phyloP scores from a whole-genome alignment of 2,329 filamentous ascomycete species.

The Colletotrichum magnum region DNA sequence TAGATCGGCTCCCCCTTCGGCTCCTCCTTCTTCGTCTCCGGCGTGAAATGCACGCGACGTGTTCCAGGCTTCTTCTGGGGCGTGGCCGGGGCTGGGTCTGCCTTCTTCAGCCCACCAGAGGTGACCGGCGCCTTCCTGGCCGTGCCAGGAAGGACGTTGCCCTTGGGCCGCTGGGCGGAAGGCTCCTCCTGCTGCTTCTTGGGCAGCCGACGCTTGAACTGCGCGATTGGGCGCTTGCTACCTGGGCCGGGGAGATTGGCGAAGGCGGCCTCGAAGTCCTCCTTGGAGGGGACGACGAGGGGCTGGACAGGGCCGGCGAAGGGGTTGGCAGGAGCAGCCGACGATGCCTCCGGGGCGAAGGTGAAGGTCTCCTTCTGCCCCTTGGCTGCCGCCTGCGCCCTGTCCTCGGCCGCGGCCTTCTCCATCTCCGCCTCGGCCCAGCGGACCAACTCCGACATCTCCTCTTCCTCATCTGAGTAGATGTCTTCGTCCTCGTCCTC shows the following conservation, averaged over 20 bases:
- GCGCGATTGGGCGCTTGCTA: neutral
- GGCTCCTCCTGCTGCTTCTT: neutral
- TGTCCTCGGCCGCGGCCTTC: neutral
- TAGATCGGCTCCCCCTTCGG: neutral
- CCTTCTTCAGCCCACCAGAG: neutral
- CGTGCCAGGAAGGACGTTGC: neutral
- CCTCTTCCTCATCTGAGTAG: neutral
- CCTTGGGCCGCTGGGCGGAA: neutral
- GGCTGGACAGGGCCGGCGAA: neutral
- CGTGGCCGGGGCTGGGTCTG: neutral
- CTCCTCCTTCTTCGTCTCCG: neutral
- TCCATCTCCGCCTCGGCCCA: too few relatives aligned
- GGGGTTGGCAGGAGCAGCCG: neutral
- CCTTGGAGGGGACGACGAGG: too few relatives aligned
- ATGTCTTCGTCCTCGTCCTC: neutral
- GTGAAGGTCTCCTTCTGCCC: neutral
- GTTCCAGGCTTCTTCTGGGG: too few relatives aligned
- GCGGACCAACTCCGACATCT: neutral
- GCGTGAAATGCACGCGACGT: too few relatives aligned
- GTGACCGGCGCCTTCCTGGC: neutral
- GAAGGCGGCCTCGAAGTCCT: neutral
- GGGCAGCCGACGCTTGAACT: neutral
- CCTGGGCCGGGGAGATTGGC: neutral
- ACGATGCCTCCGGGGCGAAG: neutral
- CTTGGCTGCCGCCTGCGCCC: neutral